These are phyloP conservation scores for Eremomyces bilateralis DNA, from an alignment of 495 filamentous ascomycete species.

Conservation along the genomic window DNA sequence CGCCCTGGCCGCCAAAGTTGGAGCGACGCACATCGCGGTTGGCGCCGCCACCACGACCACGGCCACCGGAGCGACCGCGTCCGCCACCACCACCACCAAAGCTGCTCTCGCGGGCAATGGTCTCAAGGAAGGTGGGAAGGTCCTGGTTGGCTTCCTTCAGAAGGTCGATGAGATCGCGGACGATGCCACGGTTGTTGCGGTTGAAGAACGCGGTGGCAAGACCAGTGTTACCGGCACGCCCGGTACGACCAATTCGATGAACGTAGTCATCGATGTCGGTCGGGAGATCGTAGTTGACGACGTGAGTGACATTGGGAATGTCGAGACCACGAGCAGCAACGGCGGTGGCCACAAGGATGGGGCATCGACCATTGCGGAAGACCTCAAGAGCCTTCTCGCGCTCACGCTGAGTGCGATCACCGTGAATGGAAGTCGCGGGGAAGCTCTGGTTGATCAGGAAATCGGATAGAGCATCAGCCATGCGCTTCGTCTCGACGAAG, in stretches of 20 bases:
- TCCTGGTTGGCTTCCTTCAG: slow-evolving; percentile 98
- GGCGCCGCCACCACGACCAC: slow-evolving; percentile 42
- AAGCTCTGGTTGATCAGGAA: slow-evolving; percentile 96
- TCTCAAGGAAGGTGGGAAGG: slow-evolving; percentile 81
- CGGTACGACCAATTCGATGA: slow-evolving; percentile 98
- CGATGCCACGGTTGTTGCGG: slow-evolving; percentile 93
- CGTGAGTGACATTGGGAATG: slow-evolving; percentile 96
- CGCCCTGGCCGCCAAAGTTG: slow-evolving; percentile 32
- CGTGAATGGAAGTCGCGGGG: slow-evolving; percentile 93
- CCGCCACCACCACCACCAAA: slow-evolving; percentile 47
- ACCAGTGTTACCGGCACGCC: slow-evolving; percentile 97
- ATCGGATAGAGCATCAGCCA: slow-evolving; percentile 93
- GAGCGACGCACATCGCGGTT: slow-evolving; percentile 84
- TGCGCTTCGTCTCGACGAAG: slow-evolving; percentile 98
- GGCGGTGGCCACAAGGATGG: slow-evolving; percentile 89
- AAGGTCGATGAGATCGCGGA: slow-evolving; percentile 82
- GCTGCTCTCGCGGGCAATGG: slow-evolving; percentile 80
- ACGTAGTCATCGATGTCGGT: slow-evolving; percentile 99
- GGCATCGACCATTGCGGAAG: slow-evolving; percentile 89
- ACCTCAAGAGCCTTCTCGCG: slow-evolving; percentile 90
- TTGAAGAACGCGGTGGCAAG: slow-evolving; percentile 98
- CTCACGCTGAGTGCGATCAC: slow-evolving; percentile 94
- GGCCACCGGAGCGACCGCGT: slow-evolving; percentile 33
- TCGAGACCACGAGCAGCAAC: slow-evolving; percentile 90
- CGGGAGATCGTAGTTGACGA: slow-evolving; percentile 96